These are phyloP conservation scores for Boletellus emodensis DNA, from an alignment of 768 basidiomycete genomes.

Conservation along the genomic window DNA sequence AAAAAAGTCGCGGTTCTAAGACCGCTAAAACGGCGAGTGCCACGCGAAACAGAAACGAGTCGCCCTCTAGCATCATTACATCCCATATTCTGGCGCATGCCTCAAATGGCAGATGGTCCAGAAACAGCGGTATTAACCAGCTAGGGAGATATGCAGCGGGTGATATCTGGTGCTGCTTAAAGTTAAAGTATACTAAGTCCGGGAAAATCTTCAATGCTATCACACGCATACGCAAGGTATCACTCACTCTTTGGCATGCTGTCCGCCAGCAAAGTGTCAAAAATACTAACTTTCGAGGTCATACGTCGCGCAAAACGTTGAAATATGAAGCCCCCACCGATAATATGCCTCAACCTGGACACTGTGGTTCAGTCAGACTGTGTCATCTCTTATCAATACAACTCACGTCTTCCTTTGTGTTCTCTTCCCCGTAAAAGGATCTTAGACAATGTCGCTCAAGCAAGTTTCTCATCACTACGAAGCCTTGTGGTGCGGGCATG, in stretches of 20 bases:
- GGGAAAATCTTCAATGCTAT: background rate
- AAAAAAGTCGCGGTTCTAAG: constrained; percentile 82
- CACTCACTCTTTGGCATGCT: constrained; percentile 86
- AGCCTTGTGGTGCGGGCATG: constrained; percentile 71
- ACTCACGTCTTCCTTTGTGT: constrained; percentile 75
- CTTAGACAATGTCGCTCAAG: constrained; percentile 81
- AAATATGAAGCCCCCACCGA: constrained; percentile 44
- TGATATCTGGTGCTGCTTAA: constrained; percentile 89
- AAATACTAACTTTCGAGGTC: constrained; percentile 54
- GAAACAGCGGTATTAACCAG: constrained; percentile 79
- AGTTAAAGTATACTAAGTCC: constrained; percentile 81
- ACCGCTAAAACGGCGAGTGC: constrained; percentile 80
- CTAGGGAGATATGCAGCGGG: constrained; percentile 78
- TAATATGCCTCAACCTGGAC: constrained; percentile 85
- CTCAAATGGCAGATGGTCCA: constrained; percentile 87
- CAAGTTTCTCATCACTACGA: constrained; percentile 80
- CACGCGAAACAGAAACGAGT: constrained; percentile 83
- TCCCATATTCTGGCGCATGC: constrained; percentile 90
- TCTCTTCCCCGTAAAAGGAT: constrained; percentile 75
- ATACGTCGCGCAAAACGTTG: constrained; percentile 3
- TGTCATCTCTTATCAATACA: constrained; percentile 10
- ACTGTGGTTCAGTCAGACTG: constrained; percentile 25
- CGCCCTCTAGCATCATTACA: constrained; percentile 81
- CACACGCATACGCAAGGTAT: background rate
- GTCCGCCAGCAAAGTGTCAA: constrained; percentile 88